Evolutionary conservation across 1,139 yeast genomes (phyloP), one percentile per base, ranked within the genome.

Genomic region (Yamadazyma songkhlaensis): DNA sequence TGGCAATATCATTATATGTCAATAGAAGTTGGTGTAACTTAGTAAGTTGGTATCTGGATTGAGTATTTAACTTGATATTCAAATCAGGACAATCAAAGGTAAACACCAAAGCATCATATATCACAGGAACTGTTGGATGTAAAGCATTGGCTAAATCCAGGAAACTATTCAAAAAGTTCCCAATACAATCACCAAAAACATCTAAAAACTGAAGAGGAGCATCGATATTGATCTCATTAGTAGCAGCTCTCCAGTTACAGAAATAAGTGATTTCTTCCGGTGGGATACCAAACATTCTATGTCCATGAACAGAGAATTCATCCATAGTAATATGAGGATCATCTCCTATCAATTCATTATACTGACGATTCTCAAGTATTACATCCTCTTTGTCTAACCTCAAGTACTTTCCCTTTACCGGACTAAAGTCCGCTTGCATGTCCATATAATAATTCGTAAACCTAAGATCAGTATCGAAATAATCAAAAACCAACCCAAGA

Each of bases 381-480:
- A 54, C 51, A 40, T 50, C 49, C n/a, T 44, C 47, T 12, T 39
- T 41, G 17, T 50, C 39, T 6, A 48, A 11, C 41, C 22, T 46
- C 3, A 69, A 58, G 39, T 60, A 60, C 10, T 61, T 58, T 0
- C 74, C 73, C 11, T 51, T 54, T 1, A 74, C 55, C 1, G 81
- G 77, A 15, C 80, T 68, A 30, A 77, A 64, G 46, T 79, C 76
- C 14, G 79, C 81, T 46, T 80, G 82, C 54, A 82, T 59, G 54
- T 87, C 96, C 96, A 90, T 88, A 54, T 90, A 92, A 56, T 84
- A 90, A 49, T 88, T 86, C n/a, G 92, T 84, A 58, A 88, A 85
- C 37, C 97, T 67, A 27, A 87, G 67, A 52, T 89, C 97, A 25
- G 86, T 74, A 49, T 82, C 89, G 35, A 89, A 64, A 25, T 74